Percentiles rank a stretch among this genome's conserved stretches.
These are phyloP conservation scores for Apiospora arundinis DNA, from an alignment of 2,329 filamentous ascomycete genomes.

Conservation along the genomic window DNA sequence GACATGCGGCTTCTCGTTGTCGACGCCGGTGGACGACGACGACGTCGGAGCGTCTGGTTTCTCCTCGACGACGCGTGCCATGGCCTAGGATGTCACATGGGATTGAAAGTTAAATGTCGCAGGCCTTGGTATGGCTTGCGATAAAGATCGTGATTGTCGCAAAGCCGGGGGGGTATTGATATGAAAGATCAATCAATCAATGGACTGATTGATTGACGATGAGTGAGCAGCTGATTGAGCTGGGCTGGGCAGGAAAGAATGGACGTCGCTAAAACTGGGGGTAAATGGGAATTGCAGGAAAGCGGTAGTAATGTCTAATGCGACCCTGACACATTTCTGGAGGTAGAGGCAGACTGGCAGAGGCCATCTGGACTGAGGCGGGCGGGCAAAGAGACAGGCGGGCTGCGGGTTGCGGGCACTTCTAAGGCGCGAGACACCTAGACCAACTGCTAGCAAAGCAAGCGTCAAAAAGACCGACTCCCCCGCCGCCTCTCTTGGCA, in stretches of 20 bases:
- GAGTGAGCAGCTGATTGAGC: not conserved
- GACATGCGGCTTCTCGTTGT: conserved; percentile 9
- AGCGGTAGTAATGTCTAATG: not conserved
- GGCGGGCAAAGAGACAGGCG: too few species aligned
- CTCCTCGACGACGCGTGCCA: conserved; percentile 18
- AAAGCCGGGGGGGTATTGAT: not conserved
- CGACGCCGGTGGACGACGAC: conserved; percentile 11
- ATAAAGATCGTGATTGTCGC: not conserved
- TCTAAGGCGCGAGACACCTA: not conserved
- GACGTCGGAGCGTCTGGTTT: not conserved
- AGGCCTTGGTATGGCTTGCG: conserved; percentile 15
- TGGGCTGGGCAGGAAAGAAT: not conserved
- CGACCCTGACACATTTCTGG: not conserved
- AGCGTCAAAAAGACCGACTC: not conserved
- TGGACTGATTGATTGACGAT: conserved; percentile 9
- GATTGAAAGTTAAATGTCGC: not conserved
- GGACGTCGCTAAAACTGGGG: conserved; percentile 18
- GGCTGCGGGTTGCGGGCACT: too few species aligned
- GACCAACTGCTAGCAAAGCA: not conserved
- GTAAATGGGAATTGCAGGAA: conserved; percentile 15
- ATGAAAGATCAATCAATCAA: not conserved
- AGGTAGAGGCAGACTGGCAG: not conserved
- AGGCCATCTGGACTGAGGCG: too few species aligned
- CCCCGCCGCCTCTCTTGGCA: conserved; percentile 4
- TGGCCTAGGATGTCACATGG: conserved; percentile 7